Evolutionary conservation across 306 rosid species (phyloP).

Genomic region (Rosa lucieae): DNA sequence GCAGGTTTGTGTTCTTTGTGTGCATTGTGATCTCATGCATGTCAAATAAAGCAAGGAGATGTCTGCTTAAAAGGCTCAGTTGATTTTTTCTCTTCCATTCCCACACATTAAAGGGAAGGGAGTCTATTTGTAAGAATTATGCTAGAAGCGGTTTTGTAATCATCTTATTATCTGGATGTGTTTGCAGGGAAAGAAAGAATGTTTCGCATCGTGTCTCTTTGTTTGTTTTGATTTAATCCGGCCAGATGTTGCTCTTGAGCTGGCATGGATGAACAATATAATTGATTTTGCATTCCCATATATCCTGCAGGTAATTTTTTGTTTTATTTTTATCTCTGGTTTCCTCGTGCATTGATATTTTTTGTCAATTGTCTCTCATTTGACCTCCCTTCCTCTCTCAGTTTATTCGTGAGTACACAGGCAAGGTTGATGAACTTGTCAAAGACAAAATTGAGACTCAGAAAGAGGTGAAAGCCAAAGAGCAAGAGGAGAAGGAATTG

Average conservation of each 20-base stretch:
- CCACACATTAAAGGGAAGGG: not conserved
- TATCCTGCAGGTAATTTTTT: constrained; percentile 67
- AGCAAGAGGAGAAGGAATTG: constrained; percentile 82
- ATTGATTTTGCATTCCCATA: constrained; percentile 90
- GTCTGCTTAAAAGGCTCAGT: not conserved
- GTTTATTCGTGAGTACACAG: constrained; percentile 89
- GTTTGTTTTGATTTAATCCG: constrained; percentile 92
- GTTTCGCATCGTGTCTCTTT: constrained; percentile 93
- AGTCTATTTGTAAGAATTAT: not conserved
- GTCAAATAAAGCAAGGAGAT: not conserved
- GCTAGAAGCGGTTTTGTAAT: not conserved
- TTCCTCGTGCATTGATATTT: not conserved
- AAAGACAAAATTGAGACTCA: constrained; percentile 84
- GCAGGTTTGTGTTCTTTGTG: constrained; percentile 48
- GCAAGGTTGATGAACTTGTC: constrained; percentile 90
- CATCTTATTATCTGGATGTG: constrained; percentile 18
- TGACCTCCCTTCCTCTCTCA: constrained; percentile 28
- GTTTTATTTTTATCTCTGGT: not conserved
- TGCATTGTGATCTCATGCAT: not conserved
- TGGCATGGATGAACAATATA: constrained; percentile 92
- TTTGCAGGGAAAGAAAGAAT: constrained; percentile 95
- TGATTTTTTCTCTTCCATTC: not conserved
- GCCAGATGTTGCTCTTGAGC: constrained; percentile 85
- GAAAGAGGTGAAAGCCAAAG: constrained; percentile 72
- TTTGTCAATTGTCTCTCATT: not conserved